Conservation (phyloP, 768 basidiomycete species). For the Mycena epipterygia region DNA sequence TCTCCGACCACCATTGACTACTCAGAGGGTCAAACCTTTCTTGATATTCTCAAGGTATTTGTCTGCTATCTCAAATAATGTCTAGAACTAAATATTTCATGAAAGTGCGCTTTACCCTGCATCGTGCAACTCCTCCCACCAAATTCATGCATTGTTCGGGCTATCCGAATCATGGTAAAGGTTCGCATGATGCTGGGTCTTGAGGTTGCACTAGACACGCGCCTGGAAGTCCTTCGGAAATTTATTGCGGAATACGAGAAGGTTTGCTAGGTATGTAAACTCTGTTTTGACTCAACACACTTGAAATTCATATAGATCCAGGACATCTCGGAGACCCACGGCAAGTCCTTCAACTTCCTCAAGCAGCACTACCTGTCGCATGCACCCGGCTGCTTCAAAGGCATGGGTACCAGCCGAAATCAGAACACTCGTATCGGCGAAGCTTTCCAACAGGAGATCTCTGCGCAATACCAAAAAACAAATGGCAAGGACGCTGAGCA, state of each 20-base stretch:
- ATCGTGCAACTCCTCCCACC: slow-evolving; percentile 19
- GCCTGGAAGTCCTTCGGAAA: neutral
- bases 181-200: slow-evolving; percentile 21
- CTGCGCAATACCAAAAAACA: slow-evolving; percentile 10
- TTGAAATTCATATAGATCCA: neutral
- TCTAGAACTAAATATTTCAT: neutral
- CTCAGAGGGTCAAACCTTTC: slow-evolving; percentile 30
- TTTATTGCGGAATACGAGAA: slow-evolving; percentile 14
- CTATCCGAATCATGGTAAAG: slow-evolving; percentile 14
- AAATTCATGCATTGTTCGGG: slow-evolving; percentile 10
- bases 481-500: slow-evolving; percentile 26
- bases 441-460: slow-evolving; percentile 27
- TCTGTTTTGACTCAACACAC: neutral
- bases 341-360: slow-evolving; percentile 17
- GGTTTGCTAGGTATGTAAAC: slow-evolving; percentile 8
- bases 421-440: slow-evolving; percentile 28
- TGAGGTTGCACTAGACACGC: neutral
- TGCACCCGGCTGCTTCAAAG: neutral
- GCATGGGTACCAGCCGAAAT: slow-evolving; percentile 24
- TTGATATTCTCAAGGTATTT: slow-evolving; percentile 32
- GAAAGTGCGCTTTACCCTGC: slow-evolving; percentile 26
- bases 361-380: slow-evolving; percentile 26
- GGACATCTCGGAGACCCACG: slow-evolving; percentile 8
- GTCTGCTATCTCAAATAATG: neutral
- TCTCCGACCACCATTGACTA: slow-evolving; percentile 31